Evolutionary conservation across 73 alveolate species (phyloP).

Genomic region (Paramecium sexaurelia): DNA sequence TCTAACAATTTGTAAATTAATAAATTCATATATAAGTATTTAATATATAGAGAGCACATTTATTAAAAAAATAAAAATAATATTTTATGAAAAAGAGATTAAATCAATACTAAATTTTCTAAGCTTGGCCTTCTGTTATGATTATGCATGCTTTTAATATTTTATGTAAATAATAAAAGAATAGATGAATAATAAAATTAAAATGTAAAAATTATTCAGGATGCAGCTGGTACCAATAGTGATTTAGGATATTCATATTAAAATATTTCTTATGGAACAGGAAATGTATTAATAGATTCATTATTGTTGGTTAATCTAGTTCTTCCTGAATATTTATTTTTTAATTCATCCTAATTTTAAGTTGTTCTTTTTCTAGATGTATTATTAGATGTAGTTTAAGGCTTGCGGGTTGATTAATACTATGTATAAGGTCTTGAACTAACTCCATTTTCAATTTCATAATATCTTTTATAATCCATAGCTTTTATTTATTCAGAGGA

Average conservation of each 20-base stretch:
- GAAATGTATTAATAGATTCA: not conserved
- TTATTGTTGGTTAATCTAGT: not conserved
- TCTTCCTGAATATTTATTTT: not conserved
- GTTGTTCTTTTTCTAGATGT: not conserved
- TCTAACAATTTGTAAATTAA: not conserved
- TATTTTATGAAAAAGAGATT: not conserved
- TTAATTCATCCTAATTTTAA: not conserved
- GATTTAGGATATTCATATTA: not conserved
- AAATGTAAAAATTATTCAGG: not conserved
- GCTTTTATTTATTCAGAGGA: conserved; percentile 48
- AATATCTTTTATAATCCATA: conserved; percentile 48
- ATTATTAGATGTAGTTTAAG: not conserved
- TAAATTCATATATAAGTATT: not conserved
- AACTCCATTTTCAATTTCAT: conserved; percentile 53
- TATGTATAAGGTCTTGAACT: conserved; percentile 43
- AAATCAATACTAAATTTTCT: not conserved
- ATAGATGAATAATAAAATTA: not conserved
- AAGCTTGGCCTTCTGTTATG: not conserved
- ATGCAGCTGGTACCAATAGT: not conserved
- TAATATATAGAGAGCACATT: not conserved
- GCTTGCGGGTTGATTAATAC: not conserved
- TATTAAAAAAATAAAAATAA: not conserved
- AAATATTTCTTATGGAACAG: not conserved
- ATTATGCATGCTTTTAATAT: not conserved
- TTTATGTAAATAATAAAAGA: not conserved